A percentile compares a stretch with the other conserved stretches of the same genome.
phyloP scores from a whole-genome alignment of 768 basidiomycete species.

The Podaxis carcinomalis region DNA sequence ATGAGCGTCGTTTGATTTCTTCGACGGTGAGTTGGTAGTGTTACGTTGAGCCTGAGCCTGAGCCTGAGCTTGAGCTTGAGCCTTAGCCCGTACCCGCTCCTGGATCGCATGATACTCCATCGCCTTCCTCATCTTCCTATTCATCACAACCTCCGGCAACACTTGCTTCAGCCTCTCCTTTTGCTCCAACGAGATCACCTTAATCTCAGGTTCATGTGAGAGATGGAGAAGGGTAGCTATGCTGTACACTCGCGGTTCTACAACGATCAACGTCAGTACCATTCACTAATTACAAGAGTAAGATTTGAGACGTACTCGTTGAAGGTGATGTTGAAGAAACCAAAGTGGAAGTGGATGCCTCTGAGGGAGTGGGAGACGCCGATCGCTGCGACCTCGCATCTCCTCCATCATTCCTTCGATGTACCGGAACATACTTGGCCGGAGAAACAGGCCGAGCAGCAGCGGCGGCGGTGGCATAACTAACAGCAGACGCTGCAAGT shows the following conservation, averaged over 20 bases:
- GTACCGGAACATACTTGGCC: constrained; percentile 10
- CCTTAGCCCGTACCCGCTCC: constrained; percentile 5
- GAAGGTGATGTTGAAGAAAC: background rate
- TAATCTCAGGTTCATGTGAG: constrained; percentile 7
- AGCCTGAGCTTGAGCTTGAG: background rate
- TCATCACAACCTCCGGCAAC: constrained; percentile 27
- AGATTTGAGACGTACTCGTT: background rate
- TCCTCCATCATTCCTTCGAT: background rate
- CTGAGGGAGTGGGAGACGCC: constrained; percentile 2
- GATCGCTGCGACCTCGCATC: background rate
- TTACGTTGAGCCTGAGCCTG: background rate
- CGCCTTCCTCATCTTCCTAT: constrained; percentile 27
- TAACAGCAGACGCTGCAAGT: background rate
- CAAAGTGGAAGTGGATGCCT: background rate
- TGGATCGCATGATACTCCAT: constrained; percentile 19
- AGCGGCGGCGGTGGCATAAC: background rate
- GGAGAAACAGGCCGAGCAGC: background rate
- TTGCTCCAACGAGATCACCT: background rate
- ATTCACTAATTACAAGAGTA: background rate
- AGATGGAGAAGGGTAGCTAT: constrained; percentile 5
- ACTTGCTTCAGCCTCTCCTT: constrained; percentile 8
- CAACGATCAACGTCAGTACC: background rate
- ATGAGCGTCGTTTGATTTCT: background rate
- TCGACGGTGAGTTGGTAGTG: background rate
- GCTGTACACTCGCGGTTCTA: constrained; percentile 4